Base-by-base conservation (phyloP, 2,329 filamentous ascomycete genomes). In the Xenoacremonium recifei region DNA sequence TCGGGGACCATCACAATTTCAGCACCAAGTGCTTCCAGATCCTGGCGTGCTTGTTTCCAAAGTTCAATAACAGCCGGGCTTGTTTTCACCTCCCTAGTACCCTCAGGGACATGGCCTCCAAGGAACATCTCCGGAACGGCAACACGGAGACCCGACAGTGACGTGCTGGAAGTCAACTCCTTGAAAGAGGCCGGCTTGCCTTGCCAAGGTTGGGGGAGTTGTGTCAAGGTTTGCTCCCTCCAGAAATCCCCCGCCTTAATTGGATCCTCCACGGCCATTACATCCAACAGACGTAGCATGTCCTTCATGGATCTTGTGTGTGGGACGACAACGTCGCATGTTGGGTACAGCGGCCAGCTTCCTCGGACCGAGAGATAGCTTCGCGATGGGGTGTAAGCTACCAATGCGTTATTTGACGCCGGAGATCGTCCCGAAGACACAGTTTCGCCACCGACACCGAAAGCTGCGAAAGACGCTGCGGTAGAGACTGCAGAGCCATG, bases 321-420 rank as follows among this genome's bases (percentile, higher is more conserved):
- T 1, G 76, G 76, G 0, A 77, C 72, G 0, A 76, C 57, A 0
- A 76, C 71, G 57, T 81, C 77, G 49, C 75, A 79, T 1, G 73
- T 77, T 0, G 75, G 68, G 50, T 75, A 80, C 3, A 80, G 57
- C 3, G 77, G 76, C 69, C 74, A 78, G 7, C 72, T 64, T 3
- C 77, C 77, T 2, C 75, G 65, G 21, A 72, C 67, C 2, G 75
- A 74, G 13, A 82, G 60, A 1, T 74, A 47, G 0, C 74, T 75
- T 36, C 72, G 65, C 0, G 75, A 79, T 0, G 77, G 76, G 0
- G 78, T 79, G 40, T 80, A 80, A 2, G 72, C 75, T 0, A 80
- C 64, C 4, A 80, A 57, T 1, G 64, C 72, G 51, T 79, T 80
- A 49, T 80, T 80, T 0, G 70, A 75, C 1, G 76, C 76, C 0